Base-by-base conservation (phyloP, 306 rosid genomes). In the Rosa lucieae region DNA sequence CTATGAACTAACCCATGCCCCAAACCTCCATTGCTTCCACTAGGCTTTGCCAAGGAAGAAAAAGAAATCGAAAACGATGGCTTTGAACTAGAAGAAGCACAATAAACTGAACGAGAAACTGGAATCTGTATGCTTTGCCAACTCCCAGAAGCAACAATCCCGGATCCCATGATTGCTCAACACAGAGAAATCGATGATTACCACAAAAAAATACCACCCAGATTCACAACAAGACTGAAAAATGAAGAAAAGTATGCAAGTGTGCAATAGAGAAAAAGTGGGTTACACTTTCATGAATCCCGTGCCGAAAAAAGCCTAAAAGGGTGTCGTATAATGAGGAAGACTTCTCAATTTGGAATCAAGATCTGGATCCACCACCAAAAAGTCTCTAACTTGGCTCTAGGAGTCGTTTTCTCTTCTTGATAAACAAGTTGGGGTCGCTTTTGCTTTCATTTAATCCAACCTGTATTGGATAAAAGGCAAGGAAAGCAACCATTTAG, bases 91-190 rank as follows among this genome's bases (percentile, higher is more conserved):
- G 53, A 39, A 5, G 56, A 70, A 46, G 56, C 10, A 74, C 76
- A 70, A 79, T 66, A 21, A 66, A 78, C 21, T 71, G 82, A 77
- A 84, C 18, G 75, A 35, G 84, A 77, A 59, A 76, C 77, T 40
- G 55, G 67, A 21, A 84, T 52, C 42, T 51, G 77, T 3, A 70
- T 23, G 67, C 52, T 65, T 65, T 78, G 84, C 85, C 83, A 78
- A 77, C 66, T 77, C 73, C 79, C 85, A 29, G 82, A 73, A 29
- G 86, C 80, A 79, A 72, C 70, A 43, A 87, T 70, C 71, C 87
- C 72, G 77, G 84, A 84, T 6, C 55, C 89, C 94, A 92, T 92
- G 47, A 17, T 37, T 39, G 8, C 2, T 52, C 59, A 29, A 67
- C 67, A 20, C 67, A 32, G 2, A 58, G 8, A 70, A 11, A 51